Base-by-base conservation (phyloP, 2,329 filamentous ascomycete species). In the Colletotrichum higginsianum region DNA sequence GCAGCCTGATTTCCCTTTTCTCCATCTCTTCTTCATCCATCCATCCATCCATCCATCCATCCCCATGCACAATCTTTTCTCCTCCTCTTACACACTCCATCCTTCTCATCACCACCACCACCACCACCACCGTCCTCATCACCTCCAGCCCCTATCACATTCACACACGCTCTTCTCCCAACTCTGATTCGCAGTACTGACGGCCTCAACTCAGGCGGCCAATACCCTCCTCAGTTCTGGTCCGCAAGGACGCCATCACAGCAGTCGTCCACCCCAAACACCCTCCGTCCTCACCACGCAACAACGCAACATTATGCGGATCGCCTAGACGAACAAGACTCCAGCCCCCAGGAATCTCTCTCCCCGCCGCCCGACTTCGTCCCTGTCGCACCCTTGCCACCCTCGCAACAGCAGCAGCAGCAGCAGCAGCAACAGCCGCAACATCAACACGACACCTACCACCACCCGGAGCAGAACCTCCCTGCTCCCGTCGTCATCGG, bases 381-480 rank as follows among this genome's bases (percentile, higher is more conserved):
- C 40, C 81, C 79, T 9, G 80, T 77, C 74, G 81, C 81, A 1
- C 83, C 84, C 1, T 82, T 84, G 21, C 84, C 82, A 44, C 82
- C 82, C 12, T 80, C 80, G 77, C 77, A 23, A 75, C 79, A 44
- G 83, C 84, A 38, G 77, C 77, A 21, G 75, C 79, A 40, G 83
- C 84, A 44, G 76, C 79, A 23, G 21, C 21, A 23, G 21, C 21
- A 38, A 74, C 80, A 60, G 6, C 30, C 11, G 2, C 38, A 4
- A 64, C 30, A 30, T 30, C 30, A 8, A 30, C 30, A 9, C 6
- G 30, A 23, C 23, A 18, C 21, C 23, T 56, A 55, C 40, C 57
- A 55, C 40, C 57, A 26, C 18, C 57, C 68, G 26, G 38, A 61
- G 38, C 68, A 44, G 58, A 71, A 4, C 65, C 68, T 71, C n/a